These are phyloP conservation scores for Colletotrichum salicis DNA, from an alignment of 2,329 filamentous ascomycete genomes.

Conservation along the genomic window DNA sequence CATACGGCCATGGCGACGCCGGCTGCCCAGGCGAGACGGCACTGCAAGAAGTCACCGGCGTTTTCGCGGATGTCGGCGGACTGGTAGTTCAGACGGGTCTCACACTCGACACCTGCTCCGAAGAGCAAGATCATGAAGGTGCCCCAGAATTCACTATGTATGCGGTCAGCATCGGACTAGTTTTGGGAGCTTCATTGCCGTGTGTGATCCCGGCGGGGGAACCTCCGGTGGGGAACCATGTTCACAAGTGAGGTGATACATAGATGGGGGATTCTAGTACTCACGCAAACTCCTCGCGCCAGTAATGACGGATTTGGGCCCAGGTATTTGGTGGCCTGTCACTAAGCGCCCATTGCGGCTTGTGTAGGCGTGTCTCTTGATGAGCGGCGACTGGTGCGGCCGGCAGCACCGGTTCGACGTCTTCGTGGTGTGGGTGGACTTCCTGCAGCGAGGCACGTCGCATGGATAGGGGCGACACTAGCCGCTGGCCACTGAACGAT, in stretches of 20 bases:
- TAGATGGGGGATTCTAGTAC: background rate
- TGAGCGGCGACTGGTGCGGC: constrained; percentile 28
- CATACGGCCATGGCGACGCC: constrained; percentile 30
- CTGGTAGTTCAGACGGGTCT: constrained; percentile 24
- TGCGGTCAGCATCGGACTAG: background rate
- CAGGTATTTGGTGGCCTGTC: constrained; percentile 26
- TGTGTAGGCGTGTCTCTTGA: constrained; percentile 31
- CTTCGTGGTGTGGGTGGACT: constrained; percentile 28
- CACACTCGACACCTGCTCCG: constrained; percentile 32
- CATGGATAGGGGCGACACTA: constrained; percentile 17
- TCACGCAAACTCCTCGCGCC: constrained; percentile 32
- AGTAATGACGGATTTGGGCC: constrained; percentile 25
- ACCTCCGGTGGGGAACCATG: background rate
- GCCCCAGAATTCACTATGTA: constrained; percentile 29
- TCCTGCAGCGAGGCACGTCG: constrained; percentile 29
- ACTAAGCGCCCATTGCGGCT: constrained; percentile 33
- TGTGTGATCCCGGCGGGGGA: background rate
- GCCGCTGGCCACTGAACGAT: constrained; percentile 3
- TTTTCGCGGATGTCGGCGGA: constrained; percentile 25
- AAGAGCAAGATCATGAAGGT: constrained; percentile 33
- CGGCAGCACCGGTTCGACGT: constrained; percentile 29
- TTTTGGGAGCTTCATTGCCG: background rate
- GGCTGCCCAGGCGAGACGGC: constrained; percentile 30
- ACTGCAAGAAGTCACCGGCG: constrained; percentile 31
- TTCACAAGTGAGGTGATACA: background rate